Percentiles rank a stretch among this genome's conserved stretches.
phyloP scores from a whole-genome alignment of 768 basidiomycete genomes.

The Suillus weaverae region DNA sequence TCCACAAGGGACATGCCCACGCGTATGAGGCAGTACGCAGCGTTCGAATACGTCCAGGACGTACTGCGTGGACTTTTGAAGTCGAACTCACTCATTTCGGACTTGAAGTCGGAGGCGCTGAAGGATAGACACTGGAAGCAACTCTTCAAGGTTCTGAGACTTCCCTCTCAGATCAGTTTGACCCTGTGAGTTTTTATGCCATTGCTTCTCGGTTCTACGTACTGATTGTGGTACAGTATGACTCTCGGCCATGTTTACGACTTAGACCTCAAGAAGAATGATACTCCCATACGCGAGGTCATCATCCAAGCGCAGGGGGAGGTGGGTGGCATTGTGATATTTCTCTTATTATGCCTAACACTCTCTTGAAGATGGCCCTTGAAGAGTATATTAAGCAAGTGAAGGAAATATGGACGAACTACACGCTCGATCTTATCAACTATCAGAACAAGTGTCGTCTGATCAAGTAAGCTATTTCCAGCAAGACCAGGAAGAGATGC shows the following conservation, averaged over 20 bases:
- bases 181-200: slow-evolving; percentile 55
- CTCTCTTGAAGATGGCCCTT: slow-evolving; percentile 73
- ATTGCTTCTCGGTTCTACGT: slow-evolving; percentile 1
- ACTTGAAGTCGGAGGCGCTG: slow-evolving; percentile 94
- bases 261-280: slow-evolving; percentile 93
- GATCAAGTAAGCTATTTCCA: slow-evolving; percentile 58
- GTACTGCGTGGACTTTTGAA: slow-evolving; percentile 82
- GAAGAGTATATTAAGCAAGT: slow-evolving; percentile 97
- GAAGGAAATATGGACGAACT: slow-evolving; percentile 95
- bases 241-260: slow-evolving; percentile 97
- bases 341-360: slow-evolving; percentile 11
- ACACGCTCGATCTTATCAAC: slow-evolving; percentile 93
- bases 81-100: slow-evolving; percentile 85
- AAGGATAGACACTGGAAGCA: slow-evolving; percentile 99
- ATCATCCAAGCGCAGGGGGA: slow-evolving; percentile 98
- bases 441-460: slow-evolving; percentile 99
- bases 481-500: not conserved
- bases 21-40: slow-evolving; percentile 97
- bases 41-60: slow-evolving; percentile 98
- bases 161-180: slow-evolving; percentile 75
- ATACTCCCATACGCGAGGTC: slow-evolving; percentile 87
- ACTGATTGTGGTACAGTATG: slow-evolving; percentile 56
- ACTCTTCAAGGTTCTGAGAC: slow-evolving; percentile 83
- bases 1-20: slow-evolving; percentile 99
- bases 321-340: slow-evolving; percentile 39